A percentile compares a stretch with the other conserved stretches of the same genome.
phyloP scores from a whole-genome alignment of 768 basidiomycete genomes.

The Amanita pseudoporphyria region DNA sequence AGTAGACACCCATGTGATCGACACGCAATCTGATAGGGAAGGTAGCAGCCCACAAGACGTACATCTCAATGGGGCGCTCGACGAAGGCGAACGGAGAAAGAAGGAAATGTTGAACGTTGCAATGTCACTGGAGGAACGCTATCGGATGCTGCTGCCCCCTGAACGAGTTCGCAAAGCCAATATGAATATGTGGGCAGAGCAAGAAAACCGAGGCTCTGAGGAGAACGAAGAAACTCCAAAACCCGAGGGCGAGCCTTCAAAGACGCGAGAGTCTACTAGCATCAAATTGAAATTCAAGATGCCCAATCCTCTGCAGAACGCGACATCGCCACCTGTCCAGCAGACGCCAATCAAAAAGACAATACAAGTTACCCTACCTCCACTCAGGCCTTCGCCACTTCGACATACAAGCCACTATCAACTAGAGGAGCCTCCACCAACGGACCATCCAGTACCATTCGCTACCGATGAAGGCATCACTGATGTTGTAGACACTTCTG shows the following conservation, averaged over 20 bases:
- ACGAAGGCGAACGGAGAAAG: slow-evolving; percentile 68
- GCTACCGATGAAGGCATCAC: background rate
- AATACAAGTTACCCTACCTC: slow-evolving; percentile 12
- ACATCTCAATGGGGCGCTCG: slow-evolving; percentile 28
- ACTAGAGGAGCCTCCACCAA: background rate
- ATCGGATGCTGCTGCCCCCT: slow-evolving; percentile 63
- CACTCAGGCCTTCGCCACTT: slow-evolving; percentile 11
- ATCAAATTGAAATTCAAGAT: slow-evolving; percentile 6
- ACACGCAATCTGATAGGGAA: slow-evolving; percentile 17
- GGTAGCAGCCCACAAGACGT: slow-evolving; percentile 19
- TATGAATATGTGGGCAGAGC: background rate
- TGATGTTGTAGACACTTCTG: background rate
- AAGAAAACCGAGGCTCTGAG: slow-evolving; percentile 1
- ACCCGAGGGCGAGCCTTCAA: background rate
- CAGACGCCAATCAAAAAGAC: slow-evolving; percentile 17
- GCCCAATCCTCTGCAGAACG: background rate
- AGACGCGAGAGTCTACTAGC: background rate
- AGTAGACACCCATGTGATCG: slow-evolving; percentile 14
- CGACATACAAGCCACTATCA: slow-evolving; percentile 4
- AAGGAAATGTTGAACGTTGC: slow-evolving; percentile 70
- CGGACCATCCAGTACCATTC: background rate
- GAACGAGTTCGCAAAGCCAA: slow-evolving; percentile 29
- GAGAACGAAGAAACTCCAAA: slow-evolving; percentile 4
- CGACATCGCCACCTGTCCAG: slow-evolving; percentile 11
- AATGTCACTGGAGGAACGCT: slow-evolving; percentile 56